phyloP scores from a whole-genome alignment of 805 yeast genomes.

The Barnettozyma salicaria region DNA sequence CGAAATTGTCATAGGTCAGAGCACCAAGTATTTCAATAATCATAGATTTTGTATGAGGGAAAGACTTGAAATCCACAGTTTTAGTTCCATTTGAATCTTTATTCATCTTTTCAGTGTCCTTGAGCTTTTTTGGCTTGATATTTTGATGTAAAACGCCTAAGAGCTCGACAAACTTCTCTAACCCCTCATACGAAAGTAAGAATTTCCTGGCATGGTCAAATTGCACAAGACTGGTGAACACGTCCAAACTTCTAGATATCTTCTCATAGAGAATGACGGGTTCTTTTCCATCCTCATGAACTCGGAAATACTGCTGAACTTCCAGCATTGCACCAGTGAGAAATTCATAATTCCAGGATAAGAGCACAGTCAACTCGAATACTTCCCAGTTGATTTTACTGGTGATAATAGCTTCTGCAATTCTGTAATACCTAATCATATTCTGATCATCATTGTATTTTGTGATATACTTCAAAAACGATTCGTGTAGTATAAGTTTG shows the following conservation, averaged over 20 bases:
- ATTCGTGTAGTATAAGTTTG: constrained; percentile 30
- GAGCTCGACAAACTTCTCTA: constrained; percentile 29
- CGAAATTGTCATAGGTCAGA: constrained; percentile 43
- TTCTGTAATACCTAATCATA: constrained; percentile 21
- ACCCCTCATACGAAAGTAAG: constrained; percentile 31
- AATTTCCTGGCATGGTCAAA: constrained; percentile 33
- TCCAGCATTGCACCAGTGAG: constrained; percentile 23
- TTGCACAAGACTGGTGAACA: constrained; percentile 28
- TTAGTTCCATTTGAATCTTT: constrained; percentile 8
- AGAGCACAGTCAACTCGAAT: constrained; percentile 32
- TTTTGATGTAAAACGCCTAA: constrained; percentile 30
- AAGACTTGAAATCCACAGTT: constrained; percentile 29
- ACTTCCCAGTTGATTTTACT: constrained; percentile 34
- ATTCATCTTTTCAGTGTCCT: constrained; percentile 19
- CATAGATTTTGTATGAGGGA: constrained; percentile 63
- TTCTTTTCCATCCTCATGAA: constrained; percentile 11
- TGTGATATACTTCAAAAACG: constrained; percentile 29
- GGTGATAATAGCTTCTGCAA: constrained; percentile 30
- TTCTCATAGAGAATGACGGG: constrained; percentile 27
- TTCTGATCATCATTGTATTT: constrained; percentile 12
- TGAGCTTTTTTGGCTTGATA: constrained; percentile 27
- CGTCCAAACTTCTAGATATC: constrained; percentile 28
- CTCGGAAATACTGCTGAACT: constrained; percentile 24
- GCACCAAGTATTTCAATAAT: constrained; percentile 61
- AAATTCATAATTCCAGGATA: constrained; percentile 34